These are phyloP conservation scores for Meyerozyma carpophila DNA, from an alignment of 1,139 yeast species.

Conservation along the genomic window DNA sequence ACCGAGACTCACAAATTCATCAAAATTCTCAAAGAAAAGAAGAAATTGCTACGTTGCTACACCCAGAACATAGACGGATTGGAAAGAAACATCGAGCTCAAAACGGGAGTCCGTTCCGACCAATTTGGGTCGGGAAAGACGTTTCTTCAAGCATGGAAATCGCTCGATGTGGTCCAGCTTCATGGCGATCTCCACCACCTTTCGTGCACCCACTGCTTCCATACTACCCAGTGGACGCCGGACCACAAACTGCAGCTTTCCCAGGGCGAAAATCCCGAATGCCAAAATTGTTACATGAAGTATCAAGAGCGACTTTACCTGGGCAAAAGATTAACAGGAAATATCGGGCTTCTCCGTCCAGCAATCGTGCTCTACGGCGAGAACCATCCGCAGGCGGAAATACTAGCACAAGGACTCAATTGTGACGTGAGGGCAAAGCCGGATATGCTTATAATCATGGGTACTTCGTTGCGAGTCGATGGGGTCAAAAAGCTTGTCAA, in stretches of 20 bases:
- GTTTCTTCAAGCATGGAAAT: conserved; percentile 49
- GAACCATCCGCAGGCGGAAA: conserved; percentile 69
- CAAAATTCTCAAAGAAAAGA: conserved; percentile 55
- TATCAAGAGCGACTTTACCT: conserved; percentile 47
- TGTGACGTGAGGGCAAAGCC: conserved; percentile 55
- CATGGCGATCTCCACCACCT: conserved; percentile 84
- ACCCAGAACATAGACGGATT: conserved; percentile 64
- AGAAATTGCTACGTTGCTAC: conserved; percentile 74
- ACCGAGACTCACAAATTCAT: conserved; percentile 83
- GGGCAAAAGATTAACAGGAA: conserved; percentile 58
- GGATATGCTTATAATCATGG: conserved; percentile 64
- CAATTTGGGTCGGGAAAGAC: conserved; percentile 22
- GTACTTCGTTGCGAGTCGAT: conserved; percentile 70
- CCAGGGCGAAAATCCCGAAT: conserved; percentile 58
- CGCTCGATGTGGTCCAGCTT: conserved; percentile 73
- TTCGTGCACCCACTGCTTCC: conserved; percentile 66
- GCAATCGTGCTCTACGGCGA: conserved; percentile 76
- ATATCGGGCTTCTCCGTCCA: conserved; percentile 65
- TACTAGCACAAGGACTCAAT: conserved; percentile 53
- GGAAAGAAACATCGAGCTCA: conserved; percentile 37
- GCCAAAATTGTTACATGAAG: conserved; percentile 51
- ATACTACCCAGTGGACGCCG: conserved; percentile 56
- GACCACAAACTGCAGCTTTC: conserved; percentile 39
- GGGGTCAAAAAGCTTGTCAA: conserved; percentile 69
- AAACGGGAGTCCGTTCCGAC: conserved; percentile 31